phyloP scores from a whole-genome alignment of 1,284 basidiomycete genomes.

The Tetrapyrgos nigripes region DNA sequence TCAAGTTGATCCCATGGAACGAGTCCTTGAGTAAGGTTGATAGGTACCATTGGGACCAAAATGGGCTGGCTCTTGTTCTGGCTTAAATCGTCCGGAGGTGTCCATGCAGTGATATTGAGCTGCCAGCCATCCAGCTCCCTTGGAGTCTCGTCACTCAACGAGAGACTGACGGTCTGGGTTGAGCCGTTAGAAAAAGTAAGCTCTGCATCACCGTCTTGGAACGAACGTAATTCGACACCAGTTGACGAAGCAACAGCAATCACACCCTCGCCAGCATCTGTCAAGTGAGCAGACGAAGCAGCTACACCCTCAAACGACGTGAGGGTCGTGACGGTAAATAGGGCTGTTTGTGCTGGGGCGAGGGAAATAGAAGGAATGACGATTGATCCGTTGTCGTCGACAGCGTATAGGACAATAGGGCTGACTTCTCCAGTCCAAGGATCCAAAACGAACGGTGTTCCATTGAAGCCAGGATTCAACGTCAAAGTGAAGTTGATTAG shows the following conservation, averaged over 20 bases:
- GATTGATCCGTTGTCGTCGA: constrained; percentile 13
- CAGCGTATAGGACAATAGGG: constrained; percentile 17
- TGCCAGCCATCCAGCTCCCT: constrained; percentile 18
- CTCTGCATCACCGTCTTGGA: constrained; percentile 11
- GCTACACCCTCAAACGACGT: constrained; percentile 16
- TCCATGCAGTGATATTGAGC: constrained; percentile 22
- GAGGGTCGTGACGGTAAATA: constrained; percentile 19
- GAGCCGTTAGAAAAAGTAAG: constrained; percentile 14
- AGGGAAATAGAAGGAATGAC: constrained; percentile 19
- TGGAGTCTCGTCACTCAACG: constrained; percentile 14
- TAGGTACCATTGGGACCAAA: constrained; percentile 16
- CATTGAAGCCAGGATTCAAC: constrained; percentile 18
- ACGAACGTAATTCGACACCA: constrained; percentile 13
- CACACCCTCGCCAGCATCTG: constrained; percentile 2
- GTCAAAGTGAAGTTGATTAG: constrained; percentile 19
- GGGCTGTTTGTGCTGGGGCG: constrained; percentile 15
- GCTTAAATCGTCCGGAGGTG: constrained; percentile 17
- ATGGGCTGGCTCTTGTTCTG: constrained; percentile 15
- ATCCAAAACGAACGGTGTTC: constrained; percentile 23
- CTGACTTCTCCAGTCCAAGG: constrained; percentile 18
- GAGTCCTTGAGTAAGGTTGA: constrained; percentile 22
- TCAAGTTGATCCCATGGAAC: constrained; percentile 22
- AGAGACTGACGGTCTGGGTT: constrained; percentile 13
- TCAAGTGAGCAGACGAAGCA: constrained; percentile 11
- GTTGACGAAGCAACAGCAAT: constrained; percentile 10